Conservation (phyloP, 345 rosid species). For the Hibiscus mutabilis region DNA sequence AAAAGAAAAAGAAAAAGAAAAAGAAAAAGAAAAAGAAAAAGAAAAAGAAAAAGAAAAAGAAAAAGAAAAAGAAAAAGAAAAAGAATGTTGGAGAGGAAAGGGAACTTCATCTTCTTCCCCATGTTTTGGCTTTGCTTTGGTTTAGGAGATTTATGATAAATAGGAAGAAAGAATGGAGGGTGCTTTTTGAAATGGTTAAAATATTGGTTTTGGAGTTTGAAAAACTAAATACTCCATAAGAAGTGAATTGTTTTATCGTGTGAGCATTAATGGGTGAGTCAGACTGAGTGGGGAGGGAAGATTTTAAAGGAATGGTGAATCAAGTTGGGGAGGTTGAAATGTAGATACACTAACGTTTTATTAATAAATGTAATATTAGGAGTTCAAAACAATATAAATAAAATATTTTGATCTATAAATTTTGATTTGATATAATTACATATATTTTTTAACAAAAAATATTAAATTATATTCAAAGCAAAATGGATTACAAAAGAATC, state of each 20-base stretch:
- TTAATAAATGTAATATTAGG: neutral
- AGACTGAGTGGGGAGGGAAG: slow-evolving; percentile 21
- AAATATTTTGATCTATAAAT: too few species aligned
- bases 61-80: too few species aligned
- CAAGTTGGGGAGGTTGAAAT: neutral
- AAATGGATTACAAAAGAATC: too few species aligned
- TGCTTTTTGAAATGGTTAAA: neutral
- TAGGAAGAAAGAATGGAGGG: neutral
- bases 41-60: too few species aligned
- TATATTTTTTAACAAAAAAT: too few species aligned
- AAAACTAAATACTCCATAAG: neutral
- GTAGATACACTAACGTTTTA: neutral
- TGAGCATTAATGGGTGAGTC: slow-evolving; percentile 23
- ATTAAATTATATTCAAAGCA: too few species aligned
- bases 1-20: too few species aligned
- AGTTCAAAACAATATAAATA: too few species aligned
- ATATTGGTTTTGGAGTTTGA: neutral
- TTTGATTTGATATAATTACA: too few species aligned
- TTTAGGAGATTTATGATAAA: neutral
- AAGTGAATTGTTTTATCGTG: neutral
- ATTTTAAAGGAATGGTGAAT: slow-evolving; percentile 15
- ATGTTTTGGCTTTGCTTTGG: neutral
- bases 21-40: too few species aligned
- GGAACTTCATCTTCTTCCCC: slow-evolving; percentile 57
- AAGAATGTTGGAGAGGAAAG: slow-evolving; percentile 47